A percentile compares a stretch with the other conserved stretches of the same genome.
Conservation (phyloP, 768 basidiomycete species). For the Peribolospora kevripleyi region DNA sequence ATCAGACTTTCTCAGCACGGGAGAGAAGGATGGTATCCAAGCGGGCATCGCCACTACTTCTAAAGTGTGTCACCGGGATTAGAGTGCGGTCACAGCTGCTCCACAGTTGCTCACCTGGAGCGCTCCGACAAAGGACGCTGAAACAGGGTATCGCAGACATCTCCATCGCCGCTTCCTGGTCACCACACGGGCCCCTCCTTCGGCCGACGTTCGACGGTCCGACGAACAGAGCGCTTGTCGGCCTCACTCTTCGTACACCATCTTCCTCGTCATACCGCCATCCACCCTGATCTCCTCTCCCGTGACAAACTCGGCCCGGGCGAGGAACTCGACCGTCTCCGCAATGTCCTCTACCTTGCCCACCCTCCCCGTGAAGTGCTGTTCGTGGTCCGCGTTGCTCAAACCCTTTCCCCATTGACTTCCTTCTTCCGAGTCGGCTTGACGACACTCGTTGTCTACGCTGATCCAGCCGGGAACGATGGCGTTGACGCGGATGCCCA, state of each 20-base stretch:
- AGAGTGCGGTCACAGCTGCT: too few species aligned
- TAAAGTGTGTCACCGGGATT: too few species aligned
- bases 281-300: conserved; percentile 3
- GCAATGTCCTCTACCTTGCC: conserved; percentile 2
- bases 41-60: too few species aligned
- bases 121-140: too few species aligned
- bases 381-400: neutral
- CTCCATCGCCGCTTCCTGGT: too few species aligned
- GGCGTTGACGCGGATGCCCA: conserved; percentile 4
- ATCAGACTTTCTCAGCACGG: too few species aligned
- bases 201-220: too few species aligned
- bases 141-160: too few species aligned
- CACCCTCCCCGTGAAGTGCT: conserved; percentile 1
- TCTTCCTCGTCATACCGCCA: conserved; percentile 3
- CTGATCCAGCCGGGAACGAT: conserved; percentile 3
- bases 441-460: conserved; percentile 1
- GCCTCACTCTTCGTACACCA: conserved; percentile 1
- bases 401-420: conserved; percentile 1
- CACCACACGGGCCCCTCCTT: too few species aligned
- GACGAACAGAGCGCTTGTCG: too few species aligned
- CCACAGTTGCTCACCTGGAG: too few species aligned
- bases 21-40: too few species aligned
- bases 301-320: conserved; percentile 1
- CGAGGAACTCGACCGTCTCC: neutral
- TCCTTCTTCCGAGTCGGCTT: neutral